Evolutionary conservation across 73 alveolate species (phyloP), one percentile per base, ranked within the genome.

Genomic region (Paramecium pentaurelia): DNA sequence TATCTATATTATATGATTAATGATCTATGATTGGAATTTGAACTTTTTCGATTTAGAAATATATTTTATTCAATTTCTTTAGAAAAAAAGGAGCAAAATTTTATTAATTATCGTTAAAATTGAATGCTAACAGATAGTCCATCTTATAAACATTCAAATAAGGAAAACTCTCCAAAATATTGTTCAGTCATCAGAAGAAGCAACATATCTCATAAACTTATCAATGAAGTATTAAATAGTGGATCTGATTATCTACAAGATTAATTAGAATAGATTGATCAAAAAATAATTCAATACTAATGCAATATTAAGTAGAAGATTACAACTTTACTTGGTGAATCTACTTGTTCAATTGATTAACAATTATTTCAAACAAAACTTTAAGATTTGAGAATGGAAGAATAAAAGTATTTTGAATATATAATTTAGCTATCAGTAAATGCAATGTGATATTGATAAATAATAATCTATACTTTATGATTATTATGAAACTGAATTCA

Each of bases 361-460:
- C 9, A 11, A 12, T 1, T 12, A 14, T 38, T 3, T 38, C 34
- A 38, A 42, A 37, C 8, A 0, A 75, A 75, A 42, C 88, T 75
- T 3, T n/a, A 34, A 37, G 91, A 80, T 45, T 47, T 45, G 11
- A 8, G 91, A 4, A n/a, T 32, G 18, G 77, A 80, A 80, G 91
- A 80, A 47, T 22, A 80, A 47, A 80, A 49, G 91, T 80, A 80
- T 12, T 16, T 6, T 45, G 2, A 22, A 27, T 28, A 80, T 7
- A 22, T 47, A 80, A 80, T 80, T 54, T 45, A 80, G 91, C 6
- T 49, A 45, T 47, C 16, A 45, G 16, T 80, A 42, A 80, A 42
- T 80, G 44, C 91, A 80, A 80, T 25, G 14, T 32, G 75, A 80
- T 42, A 80, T 80, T 27, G 91, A 44, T 80, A 80, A 36, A 45